A percentile compares a stretch with the other conserved stretches of the same genome.
These are phyloP conservation scores for Ustilago tritici DNA, from an alignment of 1,284 basidiomycete species.

Conservation along the genomic window DNA sequence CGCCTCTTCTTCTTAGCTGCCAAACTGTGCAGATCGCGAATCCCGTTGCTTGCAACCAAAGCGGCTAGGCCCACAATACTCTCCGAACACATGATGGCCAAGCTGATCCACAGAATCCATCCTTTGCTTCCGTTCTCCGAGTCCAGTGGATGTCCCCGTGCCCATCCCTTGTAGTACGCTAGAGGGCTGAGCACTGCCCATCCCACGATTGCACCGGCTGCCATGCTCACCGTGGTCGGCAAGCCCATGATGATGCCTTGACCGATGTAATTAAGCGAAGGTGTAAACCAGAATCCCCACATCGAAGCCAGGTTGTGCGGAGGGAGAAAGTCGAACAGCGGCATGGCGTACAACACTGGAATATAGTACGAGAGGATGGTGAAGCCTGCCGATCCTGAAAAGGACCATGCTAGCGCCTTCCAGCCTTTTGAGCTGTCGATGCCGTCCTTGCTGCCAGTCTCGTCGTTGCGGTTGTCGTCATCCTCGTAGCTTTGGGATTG, in stretches of 20 bases:
- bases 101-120: slow-evolving; percentile 82
- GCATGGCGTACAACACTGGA: slow-evolving; percentile 89
- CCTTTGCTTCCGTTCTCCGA: slow-evolving; percentile 48
- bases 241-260: slow-evolving; percentile 97
- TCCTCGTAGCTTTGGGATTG: background rate
- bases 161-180: slow-evolving; percentile 74
- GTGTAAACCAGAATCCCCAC: slow-evolving; percentile 96
- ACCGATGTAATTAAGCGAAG: slow-evolving; percentile 77
- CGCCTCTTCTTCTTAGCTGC: slow-evolving; percentile 17
- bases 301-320: slow-evolving; percentile 77
- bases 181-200: slow-evolving; percentile 92
- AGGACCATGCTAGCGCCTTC: slow-evolving; percentile 66
- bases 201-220: slow-evolving; percentile 91
- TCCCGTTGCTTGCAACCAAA: slow-evolving; percentile 40
- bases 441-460: slow-evolving; percentile 1
- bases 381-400: slow-evolving; percentile 40
- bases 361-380: slow-evolving; percentile 78
- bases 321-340: slow-evolving; percentile 83
- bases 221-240: slow-evolving; percentile 93
- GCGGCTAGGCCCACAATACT: slow-evolving; percentile 75
- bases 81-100: slow-evolving; percentile 93
- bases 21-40: slow-evolving; percentile 32
- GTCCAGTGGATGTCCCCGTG: slow-evolving; percentile 46
- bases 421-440: slow-evolving; percentile 34
- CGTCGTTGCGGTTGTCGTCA: slow-evolving; percentile 5